Conservation (phyloP, 768 basidiomycete genomes). For the Multifurca ochricompacta region DNA sequence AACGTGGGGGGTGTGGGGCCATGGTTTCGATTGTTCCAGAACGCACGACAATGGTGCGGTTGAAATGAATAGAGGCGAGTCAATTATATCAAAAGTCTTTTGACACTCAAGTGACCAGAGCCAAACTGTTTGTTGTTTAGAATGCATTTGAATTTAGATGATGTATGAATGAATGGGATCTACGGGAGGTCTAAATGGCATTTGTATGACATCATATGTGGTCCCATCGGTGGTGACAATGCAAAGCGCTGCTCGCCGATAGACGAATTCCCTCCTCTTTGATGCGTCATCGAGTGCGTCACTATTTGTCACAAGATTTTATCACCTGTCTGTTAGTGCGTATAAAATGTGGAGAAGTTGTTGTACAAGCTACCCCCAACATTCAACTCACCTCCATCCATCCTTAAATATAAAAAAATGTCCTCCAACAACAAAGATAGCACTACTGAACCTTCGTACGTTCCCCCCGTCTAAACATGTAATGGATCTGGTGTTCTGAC, state of each 20-base stretch:
- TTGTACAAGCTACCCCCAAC: neutral
- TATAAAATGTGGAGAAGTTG: neutral
- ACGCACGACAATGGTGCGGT: slow-evolving; percentile 62
- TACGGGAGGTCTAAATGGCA: no score
- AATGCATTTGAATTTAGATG: neutral
- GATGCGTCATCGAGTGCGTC: slow-evolving; percentile 15
- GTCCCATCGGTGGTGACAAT: neutral
- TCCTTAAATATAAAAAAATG: neutral
- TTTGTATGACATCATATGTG: slow-evolving; percentile 11
- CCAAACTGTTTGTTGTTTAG: neutral
- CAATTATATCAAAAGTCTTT: no score
- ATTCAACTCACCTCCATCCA: neutral
- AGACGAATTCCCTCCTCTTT: neutral
- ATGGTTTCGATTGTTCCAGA: slow-evolving; percentile 95
- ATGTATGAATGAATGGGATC: neutral
- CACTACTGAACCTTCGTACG: slow-evolving; percentile 14
- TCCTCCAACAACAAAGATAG: slow-evolving; percentile 10
- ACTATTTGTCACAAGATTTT: neutral
- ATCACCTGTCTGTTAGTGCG: neutral
- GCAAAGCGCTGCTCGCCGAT: neutral
- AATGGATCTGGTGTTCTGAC: no score
- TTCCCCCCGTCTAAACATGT: neutral
- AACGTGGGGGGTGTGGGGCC: slow-evolving; percentile 76
- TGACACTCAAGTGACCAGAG: no score
- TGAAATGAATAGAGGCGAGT: neutral